Evolutionary conservation across 352 stramenopile genomes (phyloP).

Genomic region (Pythium pyrilobum): DNA sequence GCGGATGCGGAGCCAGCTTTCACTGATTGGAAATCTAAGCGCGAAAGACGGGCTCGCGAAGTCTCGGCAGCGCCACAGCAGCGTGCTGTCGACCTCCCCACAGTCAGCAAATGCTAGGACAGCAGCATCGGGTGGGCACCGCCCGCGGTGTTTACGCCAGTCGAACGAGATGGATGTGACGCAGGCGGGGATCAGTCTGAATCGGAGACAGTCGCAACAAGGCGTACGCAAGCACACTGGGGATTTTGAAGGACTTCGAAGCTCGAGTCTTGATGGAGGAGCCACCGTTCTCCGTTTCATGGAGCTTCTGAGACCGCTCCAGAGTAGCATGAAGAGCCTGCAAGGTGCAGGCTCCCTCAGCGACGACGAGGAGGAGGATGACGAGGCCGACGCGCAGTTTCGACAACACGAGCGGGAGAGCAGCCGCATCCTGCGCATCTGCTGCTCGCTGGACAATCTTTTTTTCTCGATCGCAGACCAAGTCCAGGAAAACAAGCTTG

Average conservation of each 20-base stretch:
- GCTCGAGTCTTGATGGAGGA: too few relatives aligned
- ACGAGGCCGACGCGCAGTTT: constrained; percentile 2
- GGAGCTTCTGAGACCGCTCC: constrained; percentile 45
- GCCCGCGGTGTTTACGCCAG: constrained; percentile 29
- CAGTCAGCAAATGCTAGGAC: too few relatives aligned
- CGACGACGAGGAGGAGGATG: constrained; percentile 32
- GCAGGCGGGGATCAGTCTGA: background rate
- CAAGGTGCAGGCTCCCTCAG: constrained; percentile 18
- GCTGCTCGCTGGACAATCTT: constrained; percentile 63
- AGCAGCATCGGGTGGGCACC: too few relatives aligned
- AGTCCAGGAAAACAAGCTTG: constrained; percentile 43
- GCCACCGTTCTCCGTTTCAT: constrained; percentile 26
- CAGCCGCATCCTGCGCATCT: constrained; percentile 57
- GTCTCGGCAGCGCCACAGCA: background rate
- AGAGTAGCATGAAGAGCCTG: constrained; percentile 33
- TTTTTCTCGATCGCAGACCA: constrained; percentile 42
- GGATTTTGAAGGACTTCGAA: too few relatives aligned
- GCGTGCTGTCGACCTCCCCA: too few relatives aligned
- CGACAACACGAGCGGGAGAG: constrained; percentile 40
- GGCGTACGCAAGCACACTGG: too few relatives aligned
- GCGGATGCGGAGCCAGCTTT: constrained; percentile 40
- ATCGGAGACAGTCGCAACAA: background rate
- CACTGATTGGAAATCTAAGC: constrained; percentile 16
- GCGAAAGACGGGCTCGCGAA: background rate
- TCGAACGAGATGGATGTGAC: constrained; percentile 35